Evolutionary conservation across 805 yeast species (phyloP).

Genomic region (Candida sphagnicola): DNA sequence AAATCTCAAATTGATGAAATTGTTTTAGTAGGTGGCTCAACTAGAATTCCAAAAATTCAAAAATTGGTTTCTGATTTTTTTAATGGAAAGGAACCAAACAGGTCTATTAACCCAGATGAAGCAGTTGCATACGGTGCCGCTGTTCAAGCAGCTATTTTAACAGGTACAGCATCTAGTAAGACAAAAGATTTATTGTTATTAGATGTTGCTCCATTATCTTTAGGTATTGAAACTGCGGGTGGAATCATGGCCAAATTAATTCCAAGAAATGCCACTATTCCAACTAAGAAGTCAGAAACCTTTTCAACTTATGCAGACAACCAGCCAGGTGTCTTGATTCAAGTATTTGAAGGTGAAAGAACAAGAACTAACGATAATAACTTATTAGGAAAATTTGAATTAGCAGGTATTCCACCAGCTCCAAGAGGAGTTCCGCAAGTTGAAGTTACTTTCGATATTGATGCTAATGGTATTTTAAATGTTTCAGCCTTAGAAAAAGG

Average conservation of each 20-base stretch:
- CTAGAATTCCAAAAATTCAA: constrained; percentile 98
- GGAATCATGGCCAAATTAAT: constrained; percentile 96
- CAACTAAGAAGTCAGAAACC: constrained; percentile 91
- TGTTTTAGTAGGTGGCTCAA: constrained; percentile 98
- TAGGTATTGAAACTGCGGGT: constrained; percentile 96
- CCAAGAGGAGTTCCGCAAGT: constrained; percentile 92
- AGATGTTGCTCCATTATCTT: constrained; percentile 90
- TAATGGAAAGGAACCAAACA: constrained; percentile 92
- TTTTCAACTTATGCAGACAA: constrained; percentile 96
- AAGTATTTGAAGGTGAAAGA: constrained; percentile 96
- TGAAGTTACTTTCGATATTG: constrained; percentile 84
- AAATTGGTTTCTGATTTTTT: constrained; percentile 86
- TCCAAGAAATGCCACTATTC: constrained; percentile 92
- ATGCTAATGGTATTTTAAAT: constrained; percentile 83
- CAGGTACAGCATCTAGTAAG: constrained; percentile 67
- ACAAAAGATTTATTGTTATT: constrained; percentile 58
- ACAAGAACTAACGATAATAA: constrained; percentile 92
- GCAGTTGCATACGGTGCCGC: constrained; percentile 99
- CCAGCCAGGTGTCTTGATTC: constrained; percentile 92
- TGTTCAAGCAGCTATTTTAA: constrained; percentile 95
- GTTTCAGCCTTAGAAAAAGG: constrained; percentile 90
- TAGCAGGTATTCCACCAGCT: constrained; percentile 84
- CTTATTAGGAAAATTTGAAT: constrained; percentile 80
- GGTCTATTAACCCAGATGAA: constrained; percentile 98
- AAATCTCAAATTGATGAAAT: constrained; percentile 89